These are phyloP conservation scores for Paecilomyces sp. DNA, from an alignment of 2,329 filamentous ascomycete species.

Conservation along the genomic window DNA sequence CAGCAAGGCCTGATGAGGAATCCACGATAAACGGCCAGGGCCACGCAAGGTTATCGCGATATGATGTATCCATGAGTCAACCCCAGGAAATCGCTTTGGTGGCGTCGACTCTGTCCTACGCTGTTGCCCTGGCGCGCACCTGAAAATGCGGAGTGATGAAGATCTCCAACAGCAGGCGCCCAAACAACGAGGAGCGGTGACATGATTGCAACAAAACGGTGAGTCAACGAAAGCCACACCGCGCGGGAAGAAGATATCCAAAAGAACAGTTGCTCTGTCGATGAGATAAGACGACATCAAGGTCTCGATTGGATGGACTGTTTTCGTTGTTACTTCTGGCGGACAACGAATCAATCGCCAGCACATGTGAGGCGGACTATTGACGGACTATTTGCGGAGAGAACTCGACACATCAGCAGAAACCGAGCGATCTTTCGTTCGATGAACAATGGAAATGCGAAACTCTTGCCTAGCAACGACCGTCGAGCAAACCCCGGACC, in stretches of 20 bases:
- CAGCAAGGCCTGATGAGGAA: constrained; percentile 1
- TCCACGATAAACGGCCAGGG: neutral
- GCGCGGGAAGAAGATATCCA: neutral
- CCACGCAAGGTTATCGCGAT: neutral
- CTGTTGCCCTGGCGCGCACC: neutral
- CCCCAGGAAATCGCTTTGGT: neutral
- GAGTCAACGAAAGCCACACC: neutral
- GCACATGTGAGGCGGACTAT: neutral
- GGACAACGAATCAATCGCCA: neutral
- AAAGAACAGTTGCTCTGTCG: neutral
- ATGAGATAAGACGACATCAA: neutral
- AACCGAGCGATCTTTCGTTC: neutral
- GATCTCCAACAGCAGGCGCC: neutral
- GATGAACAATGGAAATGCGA: neutral
- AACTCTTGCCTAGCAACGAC: too few relatives aligned
- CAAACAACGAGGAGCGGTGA: neutral
- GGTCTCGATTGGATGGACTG: neutral
- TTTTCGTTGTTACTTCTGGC: neutral
- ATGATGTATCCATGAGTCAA: neutral
- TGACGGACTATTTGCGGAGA: neutral
- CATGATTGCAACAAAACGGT: neutral
- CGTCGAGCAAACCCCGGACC: too few relatives aligned
- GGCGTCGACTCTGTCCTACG: neutral
- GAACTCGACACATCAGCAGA: neutral
- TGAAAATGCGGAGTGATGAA: neutral